Base-by-base conservation (phyloP, 1,139 yeast genomes). In the Candida sanyaensis region DNA sequence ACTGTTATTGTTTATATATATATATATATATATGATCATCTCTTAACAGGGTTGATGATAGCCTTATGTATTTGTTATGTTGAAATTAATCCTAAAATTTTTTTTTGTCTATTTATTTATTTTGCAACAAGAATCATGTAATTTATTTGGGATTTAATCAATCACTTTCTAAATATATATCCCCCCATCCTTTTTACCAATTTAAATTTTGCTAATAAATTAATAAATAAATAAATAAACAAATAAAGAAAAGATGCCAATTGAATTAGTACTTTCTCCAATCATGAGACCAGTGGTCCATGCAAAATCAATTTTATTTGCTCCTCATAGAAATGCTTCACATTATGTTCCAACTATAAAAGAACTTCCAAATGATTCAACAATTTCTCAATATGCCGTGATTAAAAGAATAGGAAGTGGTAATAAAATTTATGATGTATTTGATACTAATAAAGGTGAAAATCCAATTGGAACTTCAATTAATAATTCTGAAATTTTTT, bases 331-430 rank as follows among this genome's bases (percentile, higher is more conserved):
- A 49, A 72, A 78, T 45, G 73, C 81, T 39, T 78, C 84, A 32
- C 71, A 81, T 41, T 82, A 81, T 60, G 70, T 81, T 33, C 87
- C 87, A 7, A 75, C 68, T 44, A 73, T 80, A 30, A 64, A 77
- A 44, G 83, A 81, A 30, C 57, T 80, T 41, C 49, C 49, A 23
- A 36, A 36, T 13, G 17, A 39, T 12, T 68, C 64, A 27, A 59
- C 61, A 10, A 60, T 69, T 32, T 62, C 71, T 4, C 70, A 74
- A 41, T 81, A 75, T 56, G 75, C 75, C 1, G 68, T 82, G 8
- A 68, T 81, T 49, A 72, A 71, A 55, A 72, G 84, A 52, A 80
- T 81, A 57, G 86, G 86, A 12, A 74, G 82, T 0, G 86, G 86
- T 1, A 78, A 80, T 12, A 81, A 81, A 52, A 68, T 72, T 5